Evolutionary conservation across 2,329 filamentous ascomycete genomes (phyloP), one percentile per base, ranked within the genome.

Genomic region (Ophiostoma montium): DNA sequence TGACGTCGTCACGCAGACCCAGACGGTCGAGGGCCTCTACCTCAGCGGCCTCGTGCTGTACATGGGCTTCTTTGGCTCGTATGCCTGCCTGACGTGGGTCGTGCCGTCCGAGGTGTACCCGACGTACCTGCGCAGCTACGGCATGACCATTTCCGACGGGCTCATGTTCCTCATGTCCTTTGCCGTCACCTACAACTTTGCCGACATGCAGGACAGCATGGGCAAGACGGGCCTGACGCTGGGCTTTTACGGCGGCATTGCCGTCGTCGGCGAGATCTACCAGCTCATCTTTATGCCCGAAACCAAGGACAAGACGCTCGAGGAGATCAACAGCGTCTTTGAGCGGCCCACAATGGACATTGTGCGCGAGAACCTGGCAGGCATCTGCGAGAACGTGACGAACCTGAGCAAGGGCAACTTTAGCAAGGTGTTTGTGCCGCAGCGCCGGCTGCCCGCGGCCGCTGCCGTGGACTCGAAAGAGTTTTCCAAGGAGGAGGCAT

Each of bases 211-310:
- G 61, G 61, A 72, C 0, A 74, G 76, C n/a, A 82, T 86, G 73
- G 75, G 70, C 8, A 69, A 65, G 32, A 84, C 79, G 1, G 82
- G 82, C 10, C 67, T 86, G 0, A 70, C 75, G 0, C 70, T 86
- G 0, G 82, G 82, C 3, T 86, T 86, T 64, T 86, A 84, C 61
- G 82, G 82, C 5, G 82, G 82, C 15, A 85, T 86, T 48, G 82
- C 82, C 0, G 71, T 82, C 0, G 10, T 86, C 0, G 82, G 80
- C 12, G 83, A 80, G 74, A 67, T 84, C 56, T 86, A 85, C 62
- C 82, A 86, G 64, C 68, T 85, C 43, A 60, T 85, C 46, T 86
- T 85, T 65, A 86, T 86, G 82, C 81, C 80, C 0, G 80, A 85
- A 57, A 78, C 75, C 3, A 75, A 74, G 57, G 70, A 70, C 35